A percentile compares a stretch with the other conserved stretches of the same genome.
These are phyloP conservation scores for Cerioporus squamosus DNA, from an alignment of 1,284 basidiomycete species.

Conservation along the genomic window DNA sequence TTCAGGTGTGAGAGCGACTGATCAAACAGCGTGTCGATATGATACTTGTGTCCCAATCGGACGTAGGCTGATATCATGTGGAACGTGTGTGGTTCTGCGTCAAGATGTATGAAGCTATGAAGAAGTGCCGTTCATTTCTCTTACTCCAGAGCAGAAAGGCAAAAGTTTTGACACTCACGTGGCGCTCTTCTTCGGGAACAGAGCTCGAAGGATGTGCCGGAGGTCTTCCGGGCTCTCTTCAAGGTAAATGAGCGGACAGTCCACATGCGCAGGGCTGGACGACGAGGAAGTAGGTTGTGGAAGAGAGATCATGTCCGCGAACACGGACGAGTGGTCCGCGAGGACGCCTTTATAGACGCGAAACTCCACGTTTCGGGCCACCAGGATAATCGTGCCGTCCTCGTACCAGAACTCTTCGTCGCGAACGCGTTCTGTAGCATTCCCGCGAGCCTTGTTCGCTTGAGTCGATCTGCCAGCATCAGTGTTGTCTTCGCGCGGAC, in stretches of 20 bases:
- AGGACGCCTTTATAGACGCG: slow-evolving; percentile 25
- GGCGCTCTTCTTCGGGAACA: background rate
- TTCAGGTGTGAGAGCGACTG: background rate
- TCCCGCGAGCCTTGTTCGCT: too few relatives aligned
- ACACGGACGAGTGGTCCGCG: slow-evolving; percentile 21
- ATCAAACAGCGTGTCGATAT: background rate
- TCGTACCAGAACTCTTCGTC: slow-evolving; percentile 23
- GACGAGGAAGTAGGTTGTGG: slow-evolving; percentile 5
- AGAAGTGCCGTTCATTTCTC: too few relatives aligned
- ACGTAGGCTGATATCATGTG: background rate
- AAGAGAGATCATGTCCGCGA: slow-evolving; percentile 25
- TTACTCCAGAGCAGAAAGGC: too few relatives aligned
- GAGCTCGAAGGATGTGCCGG: background rate
- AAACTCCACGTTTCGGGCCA: slow-evolving; percentile 16
- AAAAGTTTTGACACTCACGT: background rate
- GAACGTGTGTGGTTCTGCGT: too few relatives aligned
- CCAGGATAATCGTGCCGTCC: slow-evolving; percentile 27
- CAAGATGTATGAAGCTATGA: too few relatives aligned
- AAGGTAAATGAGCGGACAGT: background rate
- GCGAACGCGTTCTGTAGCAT: too few relatives aligned
- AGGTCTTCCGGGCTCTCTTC: slow-evolving; percentile 3
- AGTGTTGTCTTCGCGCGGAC: too few relatives aligned
- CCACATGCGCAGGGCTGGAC: background rate
- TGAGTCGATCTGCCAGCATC: too few relatives aligned
- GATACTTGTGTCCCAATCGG: slow-evolving; percentile 6